Base-by-base conservation (phyloP, 768 basidiomycete species). In the Postia placenta region DNA sequence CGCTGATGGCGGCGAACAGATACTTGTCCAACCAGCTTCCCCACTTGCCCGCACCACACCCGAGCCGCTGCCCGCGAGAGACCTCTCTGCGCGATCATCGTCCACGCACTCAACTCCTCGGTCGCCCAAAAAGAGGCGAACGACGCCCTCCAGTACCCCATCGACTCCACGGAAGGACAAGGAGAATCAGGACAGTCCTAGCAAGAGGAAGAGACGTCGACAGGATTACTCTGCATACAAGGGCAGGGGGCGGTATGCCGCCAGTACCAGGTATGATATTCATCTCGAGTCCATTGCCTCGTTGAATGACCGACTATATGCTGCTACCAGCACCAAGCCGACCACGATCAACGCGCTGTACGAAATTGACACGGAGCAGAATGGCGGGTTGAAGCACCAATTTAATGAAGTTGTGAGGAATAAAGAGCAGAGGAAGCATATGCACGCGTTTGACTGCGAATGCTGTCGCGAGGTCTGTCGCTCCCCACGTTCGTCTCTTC, bases 391-490 rank as follows among this genome's bases (percentile, higher is more conserved):
- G 9, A 67, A 70, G 37, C 85, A 76, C 61, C 81, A 83, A 55
- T 95, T 76, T 58, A 85, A 92, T 38, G 81, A 84, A 42, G 88
- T 91, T 14, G 85, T 90, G 11, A 72, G 92, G 23, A 73, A 70
- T 35, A 84, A 75, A 57, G 76, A 77, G 15, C 77, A 79, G 27
- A 72, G 93, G 26, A 74, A 73, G 55, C 68, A 70, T 45, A 74
- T 95, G 73, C 74, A 85, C 43, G 92, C 77, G 3, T 80, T 74
- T 1, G 88, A 91, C 53, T 95, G 91, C 62, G 87, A 88, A 54
- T 85, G 83, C 51, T 95, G 92, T 62, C 78, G 72, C 35, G 84
- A 83, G 42, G 92, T 90, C 59, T 50, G 78, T 67, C n/a, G n/a
- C n/a, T n/a, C 14, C 17, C 23, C 25, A n/a, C 37, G 35, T 19